Evolutionary conservation across 441 rosid genomes (phyloP).

Genomic region (Bruguiera hainesii): DNA sequence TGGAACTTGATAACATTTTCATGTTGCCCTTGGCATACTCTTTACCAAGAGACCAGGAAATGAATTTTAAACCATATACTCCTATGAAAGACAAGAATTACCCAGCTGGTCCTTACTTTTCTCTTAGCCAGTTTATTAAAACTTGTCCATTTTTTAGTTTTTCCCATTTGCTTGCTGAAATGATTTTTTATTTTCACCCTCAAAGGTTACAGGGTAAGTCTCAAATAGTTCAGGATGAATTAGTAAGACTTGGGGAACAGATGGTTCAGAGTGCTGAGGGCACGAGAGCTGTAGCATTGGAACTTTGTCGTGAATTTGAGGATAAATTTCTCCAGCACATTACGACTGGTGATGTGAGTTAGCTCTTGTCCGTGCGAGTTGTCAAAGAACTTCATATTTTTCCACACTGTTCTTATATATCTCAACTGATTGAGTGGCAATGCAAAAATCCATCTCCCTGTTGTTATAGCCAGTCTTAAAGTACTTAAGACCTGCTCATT

Average conservation of each 20-base stretch:
- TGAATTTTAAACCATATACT: background rate
- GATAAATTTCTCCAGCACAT: slow-evolving; percentile 88
- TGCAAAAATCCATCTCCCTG: too few species aligned
- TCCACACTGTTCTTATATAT: background rate
- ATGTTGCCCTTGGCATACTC: background rate
- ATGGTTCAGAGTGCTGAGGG: slow-evolving; percentile 85
- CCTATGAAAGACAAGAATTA: background rate
- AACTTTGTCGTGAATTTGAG: slow-evolving; percentile 97
- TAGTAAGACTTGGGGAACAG: slow-evolving; percentile 80
- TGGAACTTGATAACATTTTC: background rate
- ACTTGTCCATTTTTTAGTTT: background rate
- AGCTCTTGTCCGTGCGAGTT: background rate
- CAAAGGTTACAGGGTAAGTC: slow-evolving; percentile 88
- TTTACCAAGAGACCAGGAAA: background rate
- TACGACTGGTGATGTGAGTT: slow-evolving; percentile 74
- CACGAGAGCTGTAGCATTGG: slow-evolving; percentile 91
- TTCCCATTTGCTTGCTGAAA: slow-evolving; percentile 1
- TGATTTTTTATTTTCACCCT: background rate
- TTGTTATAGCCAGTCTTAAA: too few species aligned
- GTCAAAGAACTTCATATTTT: background rate
- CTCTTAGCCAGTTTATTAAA: background rate
- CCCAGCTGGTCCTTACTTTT: background rate
- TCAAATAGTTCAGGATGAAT: slow-evolving; percentile 77
- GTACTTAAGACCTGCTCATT: background rate
- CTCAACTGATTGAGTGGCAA: background rate